These are phyloP conservation scores for Stemphylium lycopersici DNA, from an alignment of 2,329 filamentous ascomycete species.

Conservation along the genomic window DNA sequence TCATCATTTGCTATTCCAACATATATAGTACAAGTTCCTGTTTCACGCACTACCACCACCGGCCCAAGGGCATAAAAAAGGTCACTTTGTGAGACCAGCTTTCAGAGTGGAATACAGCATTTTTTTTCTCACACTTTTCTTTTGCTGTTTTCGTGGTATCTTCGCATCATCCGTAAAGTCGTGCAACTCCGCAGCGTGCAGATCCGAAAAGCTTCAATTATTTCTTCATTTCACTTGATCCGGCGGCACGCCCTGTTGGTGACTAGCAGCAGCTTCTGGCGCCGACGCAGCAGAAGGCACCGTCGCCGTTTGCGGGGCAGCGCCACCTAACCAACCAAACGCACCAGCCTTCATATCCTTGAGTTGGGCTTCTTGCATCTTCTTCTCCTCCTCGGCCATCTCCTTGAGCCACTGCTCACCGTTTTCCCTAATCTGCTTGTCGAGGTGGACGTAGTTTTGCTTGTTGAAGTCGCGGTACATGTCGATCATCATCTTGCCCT, in stretches of 20 bases:
- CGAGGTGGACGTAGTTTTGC: constrained; percentile 85
- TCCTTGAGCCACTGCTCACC: constrained; percentile 96
- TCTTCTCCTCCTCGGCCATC: constrained; percentile 86
- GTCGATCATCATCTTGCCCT: constrained; percentile 97
- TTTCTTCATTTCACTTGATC: constrained; percentile 18
- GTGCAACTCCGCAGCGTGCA: constrained; percentile 4
- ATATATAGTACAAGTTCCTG: neutral
- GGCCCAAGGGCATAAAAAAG: too few relatives aligned
- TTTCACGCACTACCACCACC: too few relatives aligned
- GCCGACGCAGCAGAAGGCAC: constrained; percentile 25
- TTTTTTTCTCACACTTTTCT: neutral
- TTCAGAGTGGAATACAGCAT: constrained; percentile 12
- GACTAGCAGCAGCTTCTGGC: constrained; percentile 22
- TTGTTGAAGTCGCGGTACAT: constrained; percentile 90
- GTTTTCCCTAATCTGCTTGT: constrained; percentile 90
- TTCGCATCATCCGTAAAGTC: constrained; percentile 1
- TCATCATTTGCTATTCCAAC: too few relatives aligned
- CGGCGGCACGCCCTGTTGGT: constrained; percentile 19
- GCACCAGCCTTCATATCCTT: constrained; percentile 76
- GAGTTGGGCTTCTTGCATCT: constrained; percentile 87
- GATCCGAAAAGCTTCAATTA: neutral
- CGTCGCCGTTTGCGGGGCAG: constrained; percentile 15
- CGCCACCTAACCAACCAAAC: constrained; percentile 39
- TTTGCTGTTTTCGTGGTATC: constrained; percentile 4
- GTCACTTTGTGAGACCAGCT: neutral